Evolutionary conservation across 176 grass and related monocot genomes (phyloP).

Genomic region (Zea mays): Zm-B73-REFERENCE-NAM-5.0 NC_050101.1:179654001-179654500

Average conservation of each 20-base stretch:
- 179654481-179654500: no score
- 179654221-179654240: slow-evolving; percentile 88
- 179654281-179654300: slow-evolving; percentile 93
- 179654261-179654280: slow-evolving; percentile 77
- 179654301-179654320: slow-evolving; percentile 65
- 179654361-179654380: slow-evolving; percentile 52
- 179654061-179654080: slow-evolving; percentile 74
- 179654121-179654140: not conserved
- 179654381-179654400: slow-evolving; percentile 48
- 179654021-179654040: slow-evolving; percentile 47
- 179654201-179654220: slow-evolving; percentile 70
- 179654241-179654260: slow-evolving; percentile 64
- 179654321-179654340: slow-evolving; percentile 69
- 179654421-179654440: slow-evolving; percentile 63
- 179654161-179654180: slow-evolving; percentile 81
- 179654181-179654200: slow-evolving; percentile 78
- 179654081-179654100: slow-evolving; percentile 81
- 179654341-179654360: slow-evolving; percentile 82
- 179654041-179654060: slow-evolving; percentile 55
- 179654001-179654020: slow-evolving; percentile 90
- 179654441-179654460: slow-evolving; percentile 14
- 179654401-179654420: slow-evolving; percentile 87
- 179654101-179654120: slow-evolving; percentile 73
- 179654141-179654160: slow-evolving; percentile 12
- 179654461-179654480: no score